phyloP scores from a whole-genome alignment of 371 early-diverging fungal genomes.

The Parasitella parasitica region DNA sequence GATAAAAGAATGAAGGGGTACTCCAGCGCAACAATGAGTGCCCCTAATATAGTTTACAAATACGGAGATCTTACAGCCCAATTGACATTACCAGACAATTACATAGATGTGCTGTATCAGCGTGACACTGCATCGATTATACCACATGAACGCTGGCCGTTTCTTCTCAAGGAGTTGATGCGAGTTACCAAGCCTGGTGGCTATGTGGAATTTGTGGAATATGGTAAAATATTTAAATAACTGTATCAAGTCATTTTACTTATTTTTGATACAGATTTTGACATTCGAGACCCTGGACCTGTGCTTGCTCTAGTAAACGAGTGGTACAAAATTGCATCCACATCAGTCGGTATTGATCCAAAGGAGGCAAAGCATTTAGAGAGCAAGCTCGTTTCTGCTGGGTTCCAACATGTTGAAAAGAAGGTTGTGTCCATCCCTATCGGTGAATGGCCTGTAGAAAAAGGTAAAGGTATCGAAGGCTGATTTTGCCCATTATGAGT shows the following conservation, averaged over 20 bases:
- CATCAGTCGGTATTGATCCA: conserved; percentile 30
- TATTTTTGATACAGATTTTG: conserved; percentile 14
- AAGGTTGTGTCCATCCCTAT: conserved; percentile 35
- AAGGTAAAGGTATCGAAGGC: conserved; percentile 9
- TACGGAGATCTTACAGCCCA: conserved; percentile 20
- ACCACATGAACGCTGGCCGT: conserved; percentile 43
- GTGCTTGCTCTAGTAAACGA: conserved; percentile 39
- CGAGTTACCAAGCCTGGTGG: conserved; percentile 56
- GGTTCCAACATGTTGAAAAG: conserved; percentile 30
- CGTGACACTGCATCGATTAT: conserved; percentile 47
- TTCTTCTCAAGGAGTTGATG: conserved; percentile 36
- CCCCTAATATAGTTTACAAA: conserved; percentile 25
- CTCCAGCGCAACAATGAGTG: neutral
- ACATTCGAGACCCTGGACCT: conserved; percentile 38
- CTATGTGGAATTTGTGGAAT: conserved; percentile 52
- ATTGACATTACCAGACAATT: conserved; percentile 38
- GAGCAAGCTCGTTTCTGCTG: conserved; percentile 6
- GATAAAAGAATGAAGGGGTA: conserved; percentile 8
- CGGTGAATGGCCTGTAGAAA: conserved; percentile 47
- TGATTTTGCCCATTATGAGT: neutral
- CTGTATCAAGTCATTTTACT: no score
- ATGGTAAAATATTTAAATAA: conserved; percentile 10
- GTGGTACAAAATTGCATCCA: conserved; percentile 38
- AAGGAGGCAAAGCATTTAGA: conserved; percentile 9
- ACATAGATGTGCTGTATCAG: conserved; percentile 58